Percentiles rank a stretch among this genome's conserved stretches.
Evolutionary conservation across 1,139 yeast species (phyloP).

Genomic region (Yamadazyma dushanensis): DNA sequence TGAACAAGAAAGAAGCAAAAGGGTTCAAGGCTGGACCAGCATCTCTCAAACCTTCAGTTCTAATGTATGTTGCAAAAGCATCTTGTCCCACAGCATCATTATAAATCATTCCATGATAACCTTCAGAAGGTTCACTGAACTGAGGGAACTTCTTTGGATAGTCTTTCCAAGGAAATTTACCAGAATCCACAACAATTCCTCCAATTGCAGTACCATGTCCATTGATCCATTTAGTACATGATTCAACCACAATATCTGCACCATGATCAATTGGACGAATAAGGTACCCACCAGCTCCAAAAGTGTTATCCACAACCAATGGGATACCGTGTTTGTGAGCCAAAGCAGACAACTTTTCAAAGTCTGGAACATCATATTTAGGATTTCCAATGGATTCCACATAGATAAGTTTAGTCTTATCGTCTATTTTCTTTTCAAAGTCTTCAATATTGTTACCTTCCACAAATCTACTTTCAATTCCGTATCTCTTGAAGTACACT

Average conservation of each 20-base stretch:
- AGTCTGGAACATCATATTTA: slow-evolving; percentile 88
- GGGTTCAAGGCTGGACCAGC: slow-evolving; percentile 90
- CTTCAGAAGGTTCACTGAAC: slow-evolving; percentile 85
- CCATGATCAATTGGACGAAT: slow-evolving; percentile 86
- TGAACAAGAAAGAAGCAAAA: slow-evolving; percentile 77
- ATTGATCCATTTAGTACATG: slow-evolving; percentile 98
- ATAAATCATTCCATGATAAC: slow-evolving; percentile 86
- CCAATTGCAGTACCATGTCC: slow-evolving; percentile 97
- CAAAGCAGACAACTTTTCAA: slow-evolving; percentile 68
- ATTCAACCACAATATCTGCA: slow-evolving; percentile 81
- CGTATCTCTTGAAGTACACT: slow-evolving; percentile 85
- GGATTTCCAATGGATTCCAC: slow-evolving; percentile 95
- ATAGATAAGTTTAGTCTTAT: slow-evolving; percentile 84
- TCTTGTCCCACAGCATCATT: slow-evolving; percentile 78
- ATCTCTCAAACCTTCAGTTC: slow-evolving; percentile 88
- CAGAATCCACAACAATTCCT: slow-evolving; percentile 87
- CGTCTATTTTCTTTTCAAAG: slow-evolving; percentile 73
- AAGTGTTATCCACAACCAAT: slow-evolving; percentile 93
- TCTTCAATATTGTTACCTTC: slow-evolving; percentile 72
- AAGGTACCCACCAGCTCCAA: slow-evolving; percentile 94
- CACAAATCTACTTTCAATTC: slow-evolving; percentile 82
- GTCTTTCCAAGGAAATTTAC: slow-evolving; percentile 88
- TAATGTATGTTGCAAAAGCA: slow-evolving; percentile 78
- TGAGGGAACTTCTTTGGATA: slow-evolving; percentile 89
- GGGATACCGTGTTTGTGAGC: slow-evolving; percentile 92